Base-by-base conservation (phyloP, 495 filamentous ascomycete genomes). In the Tuber aestivum region DNA sequence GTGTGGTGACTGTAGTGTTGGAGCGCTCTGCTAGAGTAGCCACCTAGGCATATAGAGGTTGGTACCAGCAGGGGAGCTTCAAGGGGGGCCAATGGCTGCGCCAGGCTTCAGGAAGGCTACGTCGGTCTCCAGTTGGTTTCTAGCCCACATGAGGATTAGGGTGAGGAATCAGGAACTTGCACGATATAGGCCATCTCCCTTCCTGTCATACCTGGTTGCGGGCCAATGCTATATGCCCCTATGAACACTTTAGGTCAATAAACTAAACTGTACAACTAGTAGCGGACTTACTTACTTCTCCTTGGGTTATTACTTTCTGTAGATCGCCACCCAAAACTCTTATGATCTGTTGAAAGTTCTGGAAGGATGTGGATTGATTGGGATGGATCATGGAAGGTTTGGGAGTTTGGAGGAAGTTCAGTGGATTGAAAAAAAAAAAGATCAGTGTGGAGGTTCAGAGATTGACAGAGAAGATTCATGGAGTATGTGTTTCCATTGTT, bases 261-360 rank as follows among this genome's bases (percentile, higher is more conserved):
- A 37, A 23, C 37, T 21, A 7, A 40, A 12, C 18, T 38, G 32
- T 12, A 71, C 27, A 48, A 23, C 45, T 74, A n/a, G n/a, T n/a
- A 20, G 38, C 3, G 21, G 21, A 37, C 72, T 1, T 71, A 37
- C 72, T 1, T 71, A 76, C 75, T 74, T 93, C 89, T 23, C 92
- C 92, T 74, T 89, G 86, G 20, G 94, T 86, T 1, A 92, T 95
- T 41, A 94, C 88, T 72, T 86, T 84, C 37, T 82, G 78, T 4
- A 88, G 86, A 80, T 94, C 89, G 20, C 92, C 91, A 78, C 7
- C 38, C 38, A 94, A 93, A 6, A 87, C 84, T 72, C 85, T 82
- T 75, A 93, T 92, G 78, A n/a, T n/a, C n/a, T n/a, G n/a, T n/a
- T n/a, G n/a, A n/a, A n/a, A n/a, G n/a, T n/a, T n/a, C n/a, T n/a